Conservation (phyloP, 352 stramenopile species). For the Globisporangium cederbergense region DNA sequence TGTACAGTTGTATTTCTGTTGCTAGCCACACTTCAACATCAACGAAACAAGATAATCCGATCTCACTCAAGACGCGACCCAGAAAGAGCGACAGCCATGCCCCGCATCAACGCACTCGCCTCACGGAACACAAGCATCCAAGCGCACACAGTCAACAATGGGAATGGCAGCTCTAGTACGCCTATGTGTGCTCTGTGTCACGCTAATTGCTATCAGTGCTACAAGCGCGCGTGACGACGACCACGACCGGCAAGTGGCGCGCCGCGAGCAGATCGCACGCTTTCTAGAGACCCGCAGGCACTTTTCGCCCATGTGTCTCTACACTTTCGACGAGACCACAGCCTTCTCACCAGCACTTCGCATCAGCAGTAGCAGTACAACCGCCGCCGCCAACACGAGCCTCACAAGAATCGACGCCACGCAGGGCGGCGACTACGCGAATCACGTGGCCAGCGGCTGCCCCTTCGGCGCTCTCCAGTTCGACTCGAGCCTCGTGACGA, state of each 20-base stretch:
- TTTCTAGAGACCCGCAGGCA: constrained; percentile 18
- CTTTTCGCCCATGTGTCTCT: constrained; percentile 29
- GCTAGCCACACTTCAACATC: background rate
- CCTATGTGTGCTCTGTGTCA: background rate
- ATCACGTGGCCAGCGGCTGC: constrained; percentile 27
- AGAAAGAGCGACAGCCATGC: background rate
- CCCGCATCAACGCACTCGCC: background rate
- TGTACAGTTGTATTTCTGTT: background rate
- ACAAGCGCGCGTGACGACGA: background rate
- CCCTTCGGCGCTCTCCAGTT: constrained; percentile 65
- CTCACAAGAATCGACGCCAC: background rate
- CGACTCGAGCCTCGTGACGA: constrained; percentile 26
- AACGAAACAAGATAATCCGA: background rate
- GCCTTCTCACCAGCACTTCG: no score
- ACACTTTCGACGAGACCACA: constrained; percentile 32
- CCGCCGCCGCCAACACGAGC: constrained; percentile 3
- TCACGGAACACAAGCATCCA: background rate
- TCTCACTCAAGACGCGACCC: background rate
- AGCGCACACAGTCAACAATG: background rate
- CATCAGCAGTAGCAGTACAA: background rate
- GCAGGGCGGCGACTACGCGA: constrained; percentile 16
- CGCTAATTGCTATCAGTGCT: background rate
- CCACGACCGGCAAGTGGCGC: background rate
- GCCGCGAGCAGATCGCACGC: constrained; percentile 14
- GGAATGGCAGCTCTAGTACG: background rate